A percentile compares a stretch with the other conserved stretches of the same genome.
These are phyloP conservation scores for Diaporthe sp. DNA, from an alignment of 2,329 filamentous ascomycete genomes.

Conservation along the genomic window DNA sequence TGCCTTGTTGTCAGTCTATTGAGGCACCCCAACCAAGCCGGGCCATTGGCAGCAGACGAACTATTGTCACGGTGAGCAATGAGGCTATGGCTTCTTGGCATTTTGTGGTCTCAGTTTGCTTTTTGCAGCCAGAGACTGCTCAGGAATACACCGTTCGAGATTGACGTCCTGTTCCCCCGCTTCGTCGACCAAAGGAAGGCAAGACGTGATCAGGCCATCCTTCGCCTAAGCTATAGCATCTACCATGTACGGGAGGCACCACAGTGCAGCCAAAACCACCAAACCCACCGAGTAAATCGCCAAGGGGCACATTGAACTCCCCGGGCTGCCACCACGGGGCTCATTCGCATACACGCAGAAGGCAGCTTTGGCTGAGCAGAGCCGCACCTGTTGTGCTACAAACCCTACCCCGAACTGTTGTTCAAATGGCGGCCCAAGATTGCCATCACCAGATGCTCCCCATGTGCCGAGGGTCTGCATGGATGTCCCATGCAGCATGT, in stretches of 20 bases:
- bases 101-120: constrained; percentile 24
- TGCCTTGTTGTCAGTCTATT: neutral
- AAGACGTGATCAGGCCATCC: neutral
- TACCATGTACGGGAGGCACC: neutral
- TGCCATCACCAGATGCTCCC: neutral
- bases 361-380: constrained; percentile 11
- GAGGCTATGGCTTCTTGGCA: neutral
- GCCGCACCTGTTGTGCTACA: constrained; percentile 35
- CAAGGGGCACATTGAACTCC: neutral
- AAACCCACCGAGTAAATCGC: neutral
- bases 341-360: neutral
- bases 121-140: constrained; percentile 8
- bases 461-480: constrained; percentile 29
- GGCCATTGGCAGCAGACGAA: constrained; percentile 1
- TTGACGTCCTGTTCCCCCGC: neutral
- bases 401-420: neutral
- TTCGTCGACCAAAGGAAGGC: neutral
- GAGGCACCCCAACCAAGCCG: neutral
- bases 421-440: neutral
- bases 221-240: neutral
- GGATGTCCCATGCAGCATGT: neutral
- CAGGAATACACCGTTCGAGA: neutral
- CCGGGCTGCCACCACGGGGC: too few relatives aligned
- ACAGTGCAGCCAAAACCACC: neutral
- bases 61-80: constrained; percentile 17